Base-by-base conservation (phyloP, 805 yeast species). In the Candida silvicultrix region DNA sequence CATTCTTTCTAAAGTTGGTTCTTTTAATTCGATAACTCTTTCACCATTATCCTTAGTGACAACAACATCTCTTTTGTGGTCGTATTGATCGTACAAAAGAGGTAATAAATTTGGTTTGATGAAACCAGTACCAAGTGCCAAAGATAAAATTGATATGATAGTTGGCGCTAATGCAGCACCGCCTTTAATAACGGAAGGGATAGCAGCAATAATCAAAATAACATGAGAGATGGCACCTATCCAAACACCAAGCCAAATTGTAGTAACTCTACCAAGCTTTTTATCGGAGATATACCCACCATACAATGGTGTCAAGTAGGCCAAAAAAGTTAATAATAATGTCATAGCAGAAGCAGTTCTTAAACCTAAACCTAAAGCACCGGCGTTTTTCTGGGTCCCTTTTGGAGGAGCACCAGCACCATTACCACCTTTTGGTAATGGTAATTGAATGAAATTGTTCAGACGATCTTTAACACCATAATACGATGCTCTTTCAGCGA, bases 271-370 rank as follows among this genome's bases (percentile, higher is more conserved):
- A 45, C 90, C 90, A 69, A 76, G 74, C 64, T 70, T 80, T 47
- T 83, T 77, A 62, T 85, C 94, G 44, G 90, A 80, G 19, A 85
- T 52, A 63, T 78, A 75, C 41, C 87, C 90, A 51, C 87, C 88
- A 43, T 81, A 69, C 44, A 85, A 71, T 19, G 94, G 94, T 40
- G 89, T 83, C 29, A 83, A 71, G 62, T 84, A 84, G 62, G 88
- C 81, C 86, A 88, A 83, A 60, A 85, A 85, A 62, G 81, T 87
- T 73, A 83, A 82, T 57, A 83, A 81, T 61, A 83, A 80, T n/a
- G 85, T 76, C 49, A 84, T 71, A 35, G 85, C 89, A 25, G 85
- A 79, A 34, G 90, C 86, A 53, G 80, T 77, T 45, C 70, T 69
- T 49, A 74, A 69, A 44, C 80, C 78, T 56, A 81, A 70, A 41